phyloP scores from a whole-genome alignment of 2,329 filamentous ascomycete species.

The Sclerotinia nivalis region DNA sequence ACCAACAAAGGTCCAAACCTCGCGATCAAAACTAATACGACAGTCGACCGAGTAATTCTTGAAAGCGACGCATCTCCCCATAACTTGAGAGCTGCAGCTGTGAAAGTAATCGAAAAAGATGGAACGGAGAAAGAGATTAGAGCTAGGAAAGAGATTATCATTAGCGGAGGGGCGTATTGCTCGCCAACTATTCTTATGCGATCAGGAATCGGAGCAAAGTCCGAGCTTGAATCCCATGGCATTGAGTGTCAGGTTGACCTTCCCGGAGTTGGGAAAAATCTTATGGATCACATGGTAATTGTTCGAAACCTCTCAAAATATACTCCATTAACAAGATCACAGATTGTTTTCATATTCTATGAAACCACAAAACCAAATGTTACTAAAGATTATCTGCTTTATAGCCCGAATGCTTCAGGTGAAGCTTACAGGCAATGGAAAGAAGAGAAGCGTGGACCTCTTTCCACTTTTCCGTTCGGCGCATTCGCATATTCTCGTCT shows the following conservation, averaged over 20 bases:
- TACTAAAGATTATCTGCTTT: conserved; percentile 58
- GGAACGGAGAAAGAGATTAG: conserved; percentile 45
- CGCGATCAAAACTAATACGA: conserved; percentile 49
- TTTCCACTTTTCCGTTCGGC: conserved; percentile 64
- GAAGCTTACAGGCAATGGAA: conserved; percentile 57
- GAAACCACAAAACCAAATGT: conserved; percentile 53
- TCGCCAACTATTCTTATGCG: conserved; percentile 51
- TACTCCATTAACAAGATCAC: conserved; percentile 19
- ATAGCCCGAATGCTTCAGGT: conserved; percentile 53
- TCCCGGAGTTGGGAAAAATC: conserved; percentile 63
- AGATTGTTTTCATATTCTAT: conserved; percentile 62
- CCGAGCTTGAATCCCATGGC: conserved; percentile 44
- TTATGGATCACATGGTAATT: conserved; percentile 56
- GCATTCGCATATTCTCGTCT: conserved; percentile 62
- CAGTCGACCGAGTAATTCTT: conserved; percentile 55
- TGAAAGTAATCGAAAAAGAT: conserved; percentile 46
- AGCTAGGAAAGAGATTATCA: conserved; percentile 50
- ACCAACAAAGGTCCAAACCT: conserved; percentile 42
- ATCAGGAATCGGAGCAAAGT: conserved; percentile 48
- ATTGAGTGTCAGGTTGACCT: conserved; percentile 57
- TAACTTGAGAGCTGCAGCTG: conserved; percentile 49
- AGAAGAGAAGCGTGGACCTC: conserved; percentile 57
- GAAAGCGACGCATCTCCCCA: conserved; percentile 38
- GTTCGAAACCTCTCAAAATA: neutral
- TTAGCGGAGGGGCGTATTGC: conserved; percentile 51